phyloP scores from a whole-genome alignment of 208 protist genomes.

The Angomonas ambiguus region DNA sequence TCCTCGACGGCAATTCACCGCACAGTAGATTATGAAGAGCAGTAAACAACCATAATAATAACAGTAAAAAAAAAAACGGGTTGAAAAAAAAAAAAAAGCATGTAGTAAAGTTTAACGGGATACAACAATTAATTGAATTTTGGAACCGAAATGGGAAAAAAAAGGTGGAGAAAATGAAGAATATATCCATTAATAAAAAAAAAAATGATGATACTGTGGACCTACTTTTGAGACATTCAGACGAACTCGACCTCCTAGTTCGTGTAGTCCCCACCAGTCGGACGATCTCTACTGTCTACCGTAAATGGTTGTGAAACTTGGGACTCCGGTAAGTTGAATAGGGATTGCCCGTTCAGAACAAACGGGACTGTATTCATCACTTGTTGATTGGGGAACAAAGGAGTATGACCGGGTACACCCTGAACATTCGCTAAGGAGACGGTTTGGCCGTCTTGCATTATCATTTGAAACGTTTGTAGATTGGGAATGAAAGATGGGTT shows the following conservation, averaged over 20 bases:
- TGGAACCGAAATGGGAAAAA: conserved; percentile 3
- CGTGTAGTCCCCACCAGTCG: no score
- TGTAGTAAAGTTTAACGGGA: neutral
- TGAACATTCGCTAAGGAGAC: conserved; percentile 50
- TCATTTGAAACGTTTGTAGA: conserved; percentile 40
- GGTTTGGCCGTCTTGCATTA: conserved; percentile 31
- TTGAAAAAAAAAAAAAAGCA: conserved; percentile 10
- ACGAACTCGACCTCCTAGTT: no score
- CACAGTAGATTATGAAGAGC: neutral
- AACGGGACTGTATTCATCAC: conserved; percentile 63
- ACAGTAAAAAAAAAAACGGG: conserved; percentile 6
- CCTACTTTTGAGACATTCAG: no score
- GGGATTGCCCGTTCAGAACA: conserved; percentile 58
- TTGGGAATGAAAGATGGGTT: conserved; percentile 19
- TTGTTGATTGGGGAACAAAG: conserved; percentile 38
- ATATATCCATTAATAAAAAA: no score
- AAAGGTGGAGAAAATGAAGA: neutral
- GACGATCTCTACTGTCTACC: no score
- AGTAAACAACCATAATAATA: neutral
- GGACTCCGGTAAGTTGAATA: conserved; percentile 53
- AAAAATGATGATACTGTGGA: no score
- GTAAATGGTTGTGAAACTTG: conserved; percentile 33
- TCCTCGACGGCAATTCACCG: no score
- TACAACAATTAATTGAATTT: neutral
- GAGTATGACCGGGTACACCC: neutral